Evolutionary conservation across 768 basidiomycete genomes (phyloP).

Genomic region (Asterophora lycoperdoides): DNA sequence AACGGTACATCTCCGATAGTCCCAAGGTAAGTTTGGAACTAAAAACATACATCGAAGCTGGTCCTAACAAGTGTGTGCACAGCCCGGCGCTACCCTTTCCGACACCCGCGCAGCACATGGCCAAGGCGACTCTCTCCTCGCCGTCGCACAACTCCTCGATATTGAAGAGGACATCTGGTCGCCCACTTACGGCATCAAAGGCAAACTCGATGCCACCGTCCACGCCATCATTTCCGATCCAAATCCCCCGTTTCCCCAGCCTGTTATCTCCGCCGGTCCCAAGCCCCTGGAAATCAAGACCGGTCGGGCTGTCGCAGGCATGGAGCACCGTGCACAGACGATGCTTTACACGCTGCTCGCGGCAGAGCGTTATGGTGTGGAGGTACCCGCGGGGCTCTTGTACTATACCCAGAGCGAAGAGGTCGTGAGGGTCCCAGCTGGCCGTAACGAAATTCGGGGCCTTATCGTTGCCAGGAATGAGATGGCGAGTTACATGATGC

Average conservation of each 20-base stretch:
- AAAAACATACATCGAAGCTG: neutral
- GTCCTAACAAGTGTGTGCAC: neutral
- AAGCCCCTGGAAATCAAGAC: conserved; percentile 97
- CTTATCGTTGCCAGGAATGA: conserved; percentile 82
- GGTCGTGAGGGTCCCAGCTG: conserved; percentile 75
- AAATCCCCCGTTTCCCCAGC: conserved; percentile 23
- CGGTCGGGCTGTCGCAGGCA: conserved; percentile 64
- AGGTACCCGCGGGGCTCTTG: conserved; percentile 78
- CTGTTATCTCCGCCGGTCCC: conserved; percentile 32
- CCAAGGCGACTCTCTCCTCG: conserved; percentile 52
- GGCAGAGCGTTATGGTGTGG: conserved; percentile 83
- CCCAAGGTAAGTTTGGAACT: conserved; percentile 52
- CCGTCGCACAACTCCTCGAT: conserved; percentile 73
- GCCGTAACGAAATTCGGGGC: conserved; percentile 78
- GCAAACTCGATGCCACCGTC: conserved; percentile 91
- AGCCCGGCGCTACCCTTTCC: conserved; percentile 63
- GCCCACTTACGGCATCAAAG: conserved; percentile 90
- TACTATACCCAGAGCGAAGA: conserved; percentile 94
- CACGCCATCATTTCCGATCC: conserved; percentile 57
- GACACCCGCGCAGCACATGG: conserved; percentile 56
- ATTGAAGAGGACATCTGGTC: conserved; percentile 99
- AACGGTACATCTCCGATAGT: conserved; percentile 56
- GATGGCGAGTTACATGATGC: conserved; percentile 73
- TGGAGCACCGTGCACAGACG: conserved; percentile 97
- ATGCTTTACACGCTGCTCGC: conserved; percentile 93